Conservation (phyloP, 2,329 filamentous ascomycete genomes). For the Colletotrichum incanum region DNA sequence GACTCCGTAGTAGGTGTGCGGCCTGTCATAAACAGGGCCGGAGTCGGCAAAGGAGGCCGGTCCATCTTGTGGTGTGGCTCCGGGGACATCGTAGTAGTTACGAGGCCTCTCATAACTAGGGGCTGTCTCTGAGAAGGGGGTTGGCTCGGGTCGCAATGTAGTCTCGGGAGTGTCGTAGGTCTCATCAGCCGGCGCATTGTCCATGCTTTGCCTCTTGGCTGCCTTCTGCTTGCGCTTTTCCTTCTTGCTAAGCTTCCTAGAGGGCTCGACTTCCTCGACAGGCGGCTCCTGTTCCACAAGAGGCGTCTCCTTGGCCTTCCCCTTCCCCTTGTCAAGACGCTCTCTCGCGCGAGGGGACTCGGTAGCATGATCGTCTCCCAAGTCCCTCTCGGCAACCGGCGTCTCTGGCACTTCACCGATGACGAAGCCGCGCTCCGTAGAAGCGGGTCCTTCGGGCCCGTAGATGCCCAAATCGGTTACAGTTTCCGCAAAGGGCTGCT, state of each 20-base stretch:
- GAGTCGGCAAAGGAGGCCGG: not conserved
- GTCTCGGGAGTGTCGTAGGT: not conserved
- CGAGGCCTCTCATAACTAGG: constrained; percentile 17
- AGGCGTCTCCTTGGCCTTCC: constrained; percentile 44
- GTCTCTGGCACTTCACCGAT: constrained; percentile 63
- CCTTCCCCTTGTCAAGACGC: constrained; percentile 35
- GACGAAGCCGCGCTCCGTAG: constrained; percentile 60
- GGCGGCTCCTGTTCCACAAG: constrained; percentile 8
- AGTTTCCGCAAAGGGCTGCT: constrained; percentile 65
- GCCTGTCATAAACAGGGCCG: constrained; percentile 11
- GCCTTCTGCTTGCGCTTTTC: constrained; percentile 65
- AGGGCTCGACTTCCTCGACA: constrained; percentile 44
- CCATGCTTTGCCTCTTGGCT: constrained; percentile 54
- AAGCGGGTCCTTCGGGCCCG: constrained; percentile 50
- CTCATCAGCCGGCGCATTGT: constrained; percentile 16
- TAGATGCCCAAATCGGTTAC: constrained; percentile 58
- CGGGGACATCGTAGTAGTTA: constrained; percentile 18
- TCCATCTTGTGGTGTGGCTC: constrained; percentile 4
- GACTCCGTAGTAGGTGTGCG: constrained; percentile 7
- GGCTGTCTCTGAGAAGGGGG: not conserved
- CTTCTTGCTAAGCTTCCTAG: constrained; percentile 61
- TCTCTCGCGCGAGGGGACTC: constrained; percentile 49
- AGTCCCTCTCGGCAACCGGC: constrained; percentile 45
- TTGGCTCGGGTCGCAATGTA: not conserved
- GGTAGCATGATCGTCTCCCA: constrained; percentile 41